Base-by-base conservation (phyloP, 768 basidiomycete species). In the Boletus pseudo-olivaceus region DNA sequence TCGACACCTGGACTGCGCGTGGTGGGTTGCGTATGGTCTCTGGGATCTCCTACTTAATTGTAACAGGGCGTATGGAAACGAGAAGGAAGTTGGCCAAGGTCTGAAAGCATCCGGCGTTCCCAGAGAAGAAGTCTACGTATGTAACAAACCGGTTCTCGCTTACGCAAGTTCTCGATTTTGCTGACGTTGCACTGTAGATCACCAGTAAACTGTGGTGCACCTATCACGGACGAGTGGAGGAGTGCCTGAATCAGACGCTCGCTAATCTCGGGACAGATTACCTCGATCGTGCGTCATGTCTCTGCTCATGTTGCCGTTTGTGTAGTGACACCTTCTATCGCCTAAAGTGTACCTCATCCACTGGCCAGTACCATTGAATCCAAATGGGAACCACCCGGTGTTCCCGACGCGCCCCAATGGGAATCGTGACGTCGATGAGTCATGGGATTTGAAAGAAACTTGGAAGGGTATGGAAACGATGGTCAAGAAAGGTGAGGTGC, bases 401-500 rank as follows among this genome's bases (percentile, higher is more conserved):
- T 74, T 87, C 68, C 87, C 85, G 9, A 76, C 73, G 12, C 81
- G 79, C 34, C 79, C 83, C 1, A 76, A 85, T 64, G 82, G 88
- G 53, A 78, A 74, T 60, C 79, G 88, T 35, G 88, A 90, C 64
- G 74, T 88, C 44, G 82, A 85, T 60, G 77, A 79, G 61, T 75
- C 79, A 38, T 88, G 88, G 82, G 76, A 82, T 27, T 66, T 90
- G 62, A 73, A 68, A 48, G 80, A 91, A 47, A 93, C 93, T 14
- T 93, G 92, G 90, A 83, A 81, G 62, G 83, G 87, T 68, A 87
- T 94, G 86, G 92, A 93, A 68, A 82, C 74, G 10, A 58, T 92
- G 30, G 69, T 82, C 55, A 82, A 81, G 68, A 85, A 82, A 62
- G 88, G 87, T 68, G 66, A 73, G 51, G 11, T 12, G 11, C 9